Conservation (phyloP, 352 stramenopile genomes). For the Globisporangium nagaii region DNA sequence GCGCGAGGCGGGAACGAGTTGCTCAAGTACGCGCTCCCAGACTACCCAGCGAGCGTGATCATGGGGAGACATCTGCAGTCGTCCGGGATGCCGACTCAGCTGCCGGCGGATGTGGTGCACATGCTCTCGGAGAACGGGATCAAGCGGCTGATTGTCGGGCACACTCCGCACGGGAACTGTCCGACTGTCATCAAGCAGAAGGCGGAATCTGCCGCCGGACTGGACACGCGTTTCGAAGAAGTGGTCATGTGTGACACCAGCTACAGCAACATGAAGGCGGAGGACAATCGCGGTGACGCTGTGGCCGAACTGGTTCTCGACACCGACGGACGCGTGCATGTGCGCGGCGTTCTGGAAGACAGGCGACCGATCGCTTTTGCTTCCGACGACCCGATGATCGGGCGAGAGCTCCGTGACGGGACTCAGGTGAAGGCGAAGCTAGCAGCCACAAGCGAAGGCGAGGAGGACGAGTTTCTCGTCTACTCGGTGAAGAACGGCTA, state of each 20-base stretch:
- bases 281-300: constrained; percentile 77
- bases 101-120: constrained; percentile 36
- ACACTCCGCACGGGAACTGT: constrained; percentile 90
- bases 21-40: constrained; percentile 66
- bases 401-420: constrained; percentile 39
- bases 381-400: constrained; percentile 36
- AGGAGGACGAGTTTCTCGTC: constrained; percentile 43
- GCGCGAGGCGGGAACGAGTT: constrained; percentile 59
- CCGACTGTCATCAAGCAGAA: constrained; percentile 80
- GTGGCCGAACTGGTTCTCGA: constrained; percentile 76
- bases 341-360: constrained; percentile 57
- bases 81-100: constrained; percentile 69
- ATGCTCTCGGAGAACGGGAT: constrained; percentile 73
- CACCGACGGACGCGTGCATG: constrained; percentile 30
- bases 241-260: constrained; percentile 92
- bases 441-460: constrained; percentile 7
- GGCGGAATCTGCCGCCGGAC: constrained; percentile 9
- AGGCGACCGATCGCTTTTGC: constrained; percentile 36
- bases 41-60: constrained; percentile 56
- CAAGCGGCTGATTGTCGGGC: constrained; percentile 84
- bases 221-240: constrained; percentile 43
- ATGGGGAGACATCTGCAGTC: constrained; percentile 63
- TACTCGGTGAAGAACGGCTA: constrained; percentile 58
- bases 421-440: constrained; percentile 65
- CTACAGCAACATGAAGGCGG: constrained; percentile 73